Percentiles rank a stretch among this genome's conserved stretches.
These are phyloP conservation scores for Xenoacremonium recifei DNA, from an alignment of 2,329 filamentous ascomycete genomes.

Conservation along the genomic window DNA sequence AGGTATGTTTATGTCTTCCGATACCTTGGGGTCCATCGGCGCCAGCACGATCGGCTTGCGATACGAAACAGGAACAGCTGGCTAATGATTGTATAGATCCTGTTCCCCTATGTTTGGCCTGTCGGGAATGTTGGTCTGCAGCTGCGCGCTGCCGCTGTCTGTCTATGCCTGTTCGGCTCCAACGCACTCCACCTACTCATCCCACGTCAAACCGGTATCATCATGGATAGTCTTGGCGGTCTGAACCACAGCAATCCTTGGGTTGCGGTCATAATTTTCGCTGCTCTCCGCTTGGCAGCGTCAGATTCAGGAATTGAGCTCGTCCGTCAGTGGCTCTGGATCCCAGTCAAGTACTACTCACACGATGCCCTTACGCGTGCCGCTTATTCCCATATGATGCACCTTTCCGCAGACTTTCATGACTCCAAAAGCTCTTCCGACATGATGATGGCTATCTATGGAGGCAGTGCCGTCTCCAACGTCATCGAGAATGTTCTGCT, in stretches of 20 bases:
- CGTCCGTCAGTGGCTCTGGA: slow-evolving; percentile 54
- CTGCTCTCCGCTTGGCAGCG: slow-evolving; percentile 48
- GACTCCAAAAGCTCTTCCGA: slow-evolving; percentile 60
- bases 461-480: slow-evolving; percentile 52
- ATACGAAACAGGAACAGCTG: no score
- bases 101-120: slow-evolving; percentile 80
- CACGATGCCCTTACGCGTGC: slow-evolving; percentile 52
- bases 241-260: slow-evolving; percentile 48
- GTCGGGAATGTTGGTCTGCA: slow-evolving; percentile 65
- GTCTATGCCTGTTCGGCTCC: slow-evolving; percentile 64
- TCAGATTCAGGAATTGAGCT: slow-evolving; percentile 56
- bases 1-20: slow-evolving; percentile 44
- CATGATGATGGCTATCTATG: slow-evolving; percentile 55
- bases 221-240: slow-evolving; percentile 66
- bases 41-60: no score
- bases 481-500: slow-evolving; percentile 59
- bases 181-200: slow-evolving; percentile 75
- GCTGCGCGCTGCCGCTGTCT: slow-evolving; percentile 64
- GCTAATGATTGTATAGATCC: slow-evolving; percentile 47
- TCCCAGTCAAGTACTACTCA: slow-evolving; percentile 58
- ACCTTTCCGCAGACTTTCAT: slow-evolving; percentile 60
- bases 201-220: slow-evolving; percentile 77
- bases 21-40: no score
- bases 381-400: slow-evolving; percentile 59
- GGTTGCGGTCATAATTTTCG: slow-evolving; percentile 52